A percentile compares a stretch with the other conserved stretches of the same genome.
Evolutionary conservation across 2,329 filamentous ascomycete species (phyloP).

Genomic region (Colletotrichum tropicale): DNA sequence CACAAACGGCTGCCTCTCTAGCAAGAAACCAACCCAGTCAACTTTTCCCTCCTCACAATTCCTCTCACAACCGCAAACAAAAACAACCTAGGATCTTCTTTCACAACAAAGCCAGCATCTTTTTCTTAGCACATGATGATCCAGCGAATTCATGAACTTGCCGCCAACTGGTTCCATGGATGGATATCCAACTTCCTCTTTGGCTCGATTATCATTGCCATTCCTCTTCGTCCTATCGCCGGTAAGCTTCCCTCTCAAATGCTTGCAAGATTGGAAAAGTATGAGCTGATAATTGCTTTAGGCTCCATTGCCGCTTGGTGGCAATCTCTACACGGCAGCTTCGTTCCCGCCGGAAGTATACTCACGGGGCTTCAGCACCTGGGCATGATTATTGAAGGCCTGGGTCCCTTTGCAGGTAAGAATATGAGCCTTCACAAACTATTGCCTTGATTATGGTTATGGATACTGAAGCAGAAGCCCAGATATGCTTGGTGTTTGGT

Average conservation of each 20-base stretch:
- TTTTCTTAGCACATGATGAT: not conserved
- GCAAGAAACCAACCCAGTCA: not conserved
- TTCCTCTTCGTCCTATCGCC: not conserved
- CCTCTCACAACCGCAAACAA: not conserved
- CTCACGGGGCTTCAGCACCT: not conserved
- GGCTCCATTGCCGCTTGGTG: not conserved
- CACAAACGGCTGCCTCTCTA: rapidly evolving
- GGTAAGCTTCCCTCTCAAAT: rapidly evolving
- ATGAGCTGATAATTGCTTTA: not conserved
- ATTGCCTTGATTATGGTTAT: rapidly evolving
- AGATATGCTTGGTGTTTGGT: not conserved
- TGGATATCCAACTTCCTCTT: not conserved
- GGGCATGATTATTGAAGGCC: not conserved
- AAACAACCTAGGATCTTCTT: not conserved
- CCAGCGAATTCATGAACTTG: not conserved
- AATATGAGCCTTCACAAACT: not conserved
- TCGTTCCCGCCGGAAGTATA: not conserved
- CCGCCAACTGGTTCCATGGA: not conserved
- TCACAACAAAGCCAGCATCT: rapidly evolving
- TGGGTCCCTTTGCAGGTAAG: not conserved
- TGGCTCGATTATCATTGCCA: not conserved
- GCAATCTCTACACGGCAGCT: not conserved
- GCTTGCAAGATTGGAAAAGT: rapidly evolving
- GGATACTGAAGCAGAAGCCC: not conserved
- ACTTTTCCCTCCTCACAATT: not conserved